Conservation (phyloP, 371 early-diverging fungal species). For the Sporodiniella umbellata region DNA sequence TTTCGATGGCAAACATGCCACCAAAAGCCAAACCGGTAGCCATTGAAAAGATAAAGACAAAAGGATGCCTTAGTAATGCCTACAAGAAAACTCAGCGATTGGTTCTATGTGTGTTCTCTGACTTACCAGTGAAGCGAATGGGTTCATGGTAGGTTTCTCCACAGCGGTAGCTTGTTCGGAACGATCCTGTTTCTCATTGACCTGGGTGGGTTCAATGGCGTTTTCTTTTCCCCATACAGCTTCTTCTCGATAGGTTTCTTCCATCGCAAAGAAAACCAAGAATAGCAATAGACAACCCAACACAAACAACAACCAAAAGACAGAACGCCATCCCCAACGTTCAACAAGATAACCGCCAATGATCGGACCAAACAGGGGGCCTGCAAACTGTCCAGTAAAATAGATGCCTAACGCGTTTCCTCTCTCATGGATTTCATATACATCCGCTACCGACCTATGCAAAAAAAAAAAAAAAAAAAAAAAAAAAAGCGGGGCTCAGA, state of each 20-base stretch:
- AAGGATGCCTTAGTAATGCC: constrained; percentile 50
- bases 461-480: no score
- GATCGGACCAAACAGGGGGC: constrained; percentile 30
- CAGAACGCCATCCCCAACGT: constrained; percentile 44
- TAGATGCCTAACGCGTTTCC: constrained; percentile 50
- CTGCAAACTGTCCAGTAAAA: constrained; percentile 51
- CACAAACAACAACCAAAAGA: constrained; percentile 35
- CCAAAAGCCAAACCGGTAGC: constrained; percentile 59
- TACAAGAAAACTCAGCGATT: constrained; percentile 3
- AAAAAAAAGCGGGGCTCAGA: no score
- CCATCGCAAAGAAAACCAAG: constrained; percentile 49
- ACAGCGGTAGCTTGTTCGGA: constrained; percentile 16
- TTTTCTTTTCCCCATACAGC: constrained; percentile 29
- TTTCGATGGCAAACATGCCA: constrained; percentile 51
- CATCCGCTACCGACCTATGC: constrained; percentile 58
- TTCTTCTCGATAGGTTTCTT: constrained; percentile 68
- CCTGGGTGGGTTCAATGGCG: not conserved
- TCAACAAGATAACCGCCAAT: constrained; percentile 43
- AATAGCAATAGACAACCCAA: constrained; percentile 26
- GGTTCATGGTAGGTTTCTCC: constrained; percentile 29
- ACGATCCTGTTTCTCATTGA: not conserved
- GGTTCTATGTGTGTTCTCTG: not conserved
- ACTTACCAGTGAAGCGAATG: constrained; percentile 33
- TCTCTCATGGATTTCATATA: constrained; percentile 43
- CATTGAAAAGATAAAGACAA: constrained; percentile 48